Evolutionary conservation across 148 eudicot species (phyloP), one percentile per base, ranked within the genome.

Genomic region (Chenopodium suecicum): DNA sequence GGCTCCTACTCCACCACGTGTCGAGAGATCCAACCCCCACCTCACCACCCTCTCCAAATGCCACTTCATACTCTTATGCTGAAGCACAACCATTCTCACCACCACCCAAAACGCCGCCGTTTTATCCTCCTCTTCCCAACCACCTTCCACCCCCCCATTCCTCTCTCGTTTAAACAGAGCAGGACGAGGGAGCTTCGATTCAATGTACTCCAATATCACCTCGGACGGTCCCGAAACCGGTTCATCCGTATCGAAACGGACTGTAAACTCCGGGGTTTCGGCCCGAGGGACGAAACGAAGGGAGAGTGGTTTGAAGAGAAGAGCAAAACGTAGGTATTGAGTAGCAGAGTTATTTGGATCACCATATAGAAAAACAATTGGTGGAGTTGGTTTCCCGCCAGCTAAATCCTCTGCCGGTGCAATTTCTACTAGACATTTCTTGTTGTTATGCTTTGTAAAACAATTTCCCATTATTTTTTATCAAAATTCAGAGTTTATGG

Each of bases 1-100:
- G 9, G 83, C 82, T 62, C 81, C 84, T 62, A 52, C 82, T 31
- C 99, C 97, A 0, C 95, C 94, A 78, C 98, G 92, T 50, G 82
- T 77, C 80, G 79, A 90, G 88, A 95, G 77, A 79, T 95, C 99
- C 84, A 86, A 78, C 68, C 87, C 95, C 99, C 98, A 95, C 91
- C 87, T 86, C 74, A 80, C 91, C 85, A 95, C 75, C 86, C 93
- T 91, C 84, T 92, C 97, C 86, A 95, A 2, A 69, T 95, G 99
- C 98, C 97, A 91, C 83, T 5, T 80, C 88, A 94, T 74, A 52
- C 99, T 92, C 90, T 81, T 64, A 78, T 95, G 99, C 87, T 95
- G 97, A 82, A 92, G 54, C 84, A 34, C 84, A 87, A 89, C 84
- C 89, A 89, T 86, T 85, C 85, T 78, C 86, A 87, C 92, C 87